Conservation (phyloP, 1,284 basidiomycete species). For the Trichosporon ovoides region DNA sequence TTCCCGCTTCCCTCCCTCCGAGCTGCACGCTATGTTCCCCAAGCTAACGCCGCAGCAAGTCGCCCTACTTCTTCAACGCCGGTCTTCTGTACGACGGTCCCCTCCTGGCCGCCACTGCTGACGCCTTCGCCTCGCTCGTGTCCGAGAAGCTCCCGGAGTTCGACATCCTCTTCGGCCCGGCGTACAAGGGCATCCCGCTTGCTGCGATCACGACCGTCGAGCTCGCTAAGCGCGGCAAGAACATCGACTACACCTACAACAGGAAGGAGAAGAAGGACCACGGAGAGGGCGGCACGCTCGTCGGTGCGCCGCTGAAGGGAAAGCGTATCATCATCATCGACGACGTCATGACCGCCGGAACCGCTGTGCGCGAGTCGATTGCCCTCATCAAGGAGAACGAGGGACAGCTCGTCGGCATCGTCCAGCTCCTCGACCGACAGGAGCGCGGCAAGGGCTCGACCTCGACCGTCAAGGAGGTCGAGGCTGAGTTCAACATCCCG, state of each 20-base stretch:
- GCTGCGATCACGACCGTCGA: constrained; percentile 80
- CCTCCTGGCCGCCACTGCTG: constrained; percentile 70
- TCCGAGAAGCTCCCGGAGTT: constrained; percentile 59
- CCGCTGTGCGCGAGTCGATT: constrained; percentile 76
- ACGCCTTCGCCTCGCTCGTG: constrained; percentile 71
- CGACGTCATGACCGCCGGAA: constrained; percentile 95
- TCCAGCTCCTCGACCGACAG: constrained; percentile 83
- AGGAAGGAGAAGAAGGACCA: constrained; percentile 95
- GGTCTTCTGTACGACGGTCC: constrained; percentile 79
- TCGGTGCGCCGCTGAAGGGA: constrained; percentile 75
- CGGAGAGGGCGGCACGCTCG: constrained; percentile 91
- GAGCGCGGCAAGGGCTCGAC: constrained; percentile 64
- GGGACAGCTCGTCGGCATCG: constrained; percentile 80
- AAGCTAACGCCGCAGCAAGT: constrained; percentile 60
- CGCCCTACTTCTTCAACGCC: constrained; percentile 97
- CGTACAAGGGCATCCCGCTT: constrained; percentile 96
- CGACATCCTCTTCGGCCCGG: constrained; percentile 91
- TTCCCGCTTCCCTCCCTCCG: no score
- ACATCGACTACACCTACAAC: constrained; percentile 65
- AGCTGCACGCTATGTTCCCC: no score
- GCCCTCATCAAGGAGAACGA: constrained; percentile 59
- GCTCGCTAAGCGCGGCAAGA: constrained; percentile 47
- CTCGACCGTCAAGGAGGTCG: constrained; percentile 83
- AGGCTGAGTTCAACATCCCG: constrained; percentile 62
- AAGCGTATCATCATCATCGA: constrained; percentile 86